Evolutionary conservation across 1,284 basidiomycete species (phyloP).

Genomic region (Takashimella tepidaria): DNA sequence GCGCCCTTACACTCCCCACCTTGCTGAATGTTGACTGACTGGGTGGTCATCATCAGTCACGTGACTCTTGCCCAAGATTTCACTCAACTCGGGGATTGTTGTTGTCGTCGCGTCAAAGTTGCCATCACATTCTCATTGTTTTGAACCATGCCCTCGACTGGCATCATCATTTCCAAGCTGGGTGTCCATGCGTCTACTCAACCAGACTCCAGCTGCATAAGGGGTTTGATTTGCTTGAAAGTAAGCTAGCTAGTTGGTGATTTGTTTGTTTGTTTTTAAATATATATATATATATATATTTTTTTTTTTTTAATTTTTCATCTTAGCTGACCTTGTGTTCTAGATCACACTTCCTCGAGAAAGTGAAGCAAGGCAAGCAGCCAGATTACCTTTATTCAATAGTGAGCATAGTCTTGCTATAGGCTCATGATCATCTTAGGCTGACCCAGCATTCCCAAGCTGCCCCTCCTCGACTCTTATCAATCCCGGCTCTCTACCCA

Average conservation of each 20-base stretch:
- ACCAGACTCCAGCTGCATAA: slow-evolving; percentile 18
- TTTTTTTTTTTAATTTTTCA: background rate
- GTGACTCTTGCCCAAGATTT: no score
- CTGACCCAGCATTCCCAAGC: slow-evolving; percentile 1
- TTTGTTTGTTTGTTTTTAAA: no score
- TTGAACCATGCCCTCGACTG: slow-evolving; percentile 26
- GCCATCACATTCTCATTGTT: no score
- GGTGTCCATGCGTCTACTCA: slow-evolving; percentile 26
- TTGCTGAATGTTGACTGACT: no score
- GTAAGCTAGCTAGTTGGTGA: slow-evolving; percentile 17
- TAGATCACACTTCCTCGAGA: slow-evolving; percentile 33
- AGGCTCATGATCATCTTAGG: background rate
- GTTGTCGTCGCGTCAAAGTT: no score
- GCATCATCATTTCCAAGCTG: slow-evolving; percentile 32
- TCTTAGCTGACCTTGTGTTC: background rate
- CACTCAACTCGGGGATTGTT: no score
- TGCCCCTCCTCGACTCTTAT: slow-evolving; percentile 20
- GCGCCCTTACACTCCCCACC: no score
- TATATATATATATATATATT: no score
- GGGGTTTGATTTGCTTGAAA: slow-evolving; percentile 35
- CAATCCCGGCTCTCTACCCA: slow-evolving; percentile 30
- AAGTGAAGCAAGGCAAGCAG: slow-evolving; percentile 13
- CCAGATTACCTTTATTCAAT: slow-evolving; percentile 31
- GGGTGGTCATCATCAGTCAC: no score
- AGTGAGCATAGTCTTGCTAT: slow-evolving; percentile 12